Conservation (phyloP, 768 basidiomycete genomes). For the Mycena polygramma region DNA sequence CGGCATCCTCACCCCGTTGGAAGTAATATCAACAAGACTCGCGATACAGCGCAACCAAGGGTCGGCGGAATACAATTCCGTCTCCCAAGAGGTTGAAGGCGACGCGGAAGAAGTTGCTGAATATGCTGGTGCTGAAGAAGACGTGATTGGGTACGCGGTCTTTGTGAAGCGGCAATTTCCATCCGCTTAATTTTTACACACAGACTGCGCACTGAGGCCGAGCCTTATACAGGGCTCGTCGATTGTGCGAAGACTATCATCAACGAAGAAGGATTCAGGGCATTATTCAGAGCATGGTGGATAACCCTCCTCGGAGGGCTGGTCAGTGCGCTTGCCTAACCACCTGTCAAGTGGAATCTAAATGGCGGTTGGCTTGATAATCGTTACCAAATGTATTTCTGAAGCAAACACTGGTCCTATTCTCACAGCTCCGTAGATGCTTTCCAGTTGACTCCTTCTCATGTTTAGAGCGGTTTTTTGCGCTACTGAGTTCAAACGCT, state of each 20-base stretch:
- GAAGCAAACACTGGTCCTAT: constrained; percentile 1
- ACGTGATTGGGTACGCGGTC: constrained; percentile 81
- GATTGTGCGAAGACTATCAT: constrained; percentile 84
- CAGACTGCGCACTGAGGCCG: constrained; percentile 80
- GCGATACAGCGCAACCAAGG: constrained; percentile 90
- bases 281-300: constrained; percentile 91
- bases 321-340: constrained; percentile 63
- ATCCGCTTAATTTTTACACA: constrained; percentile 23
- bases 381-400: constrained; percentile 14
- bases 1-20: constrained; percentile 76
- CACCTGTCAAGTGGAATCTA: not conserved
- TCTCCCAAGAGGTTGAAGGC: constrained; percentile 79
- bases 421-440: not conserved
- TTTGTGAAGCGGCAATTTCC: constrained; percentile 16
- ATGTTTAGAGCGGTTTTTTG: too few relatives aligned
- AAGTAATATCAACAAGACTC: constrained; percentile 83
- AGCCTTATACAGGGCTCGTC: constrained; percentile 81
- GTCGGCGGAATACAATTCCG: constrained; percentile 79
- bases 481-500: too few relatives aligned
- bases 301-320: constrained; percentile 76
- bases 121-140: constrained; percentile 79
- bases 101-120: constrained; percentile 71
- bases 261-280: constrained; percentile 81
- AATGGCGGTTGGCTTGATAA: not conserved
- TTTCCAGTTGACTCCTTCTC: too few relatives aligned